Conservation (phyloP, 139 green algal species). For the Yamagishiella unicocca region DNA sequence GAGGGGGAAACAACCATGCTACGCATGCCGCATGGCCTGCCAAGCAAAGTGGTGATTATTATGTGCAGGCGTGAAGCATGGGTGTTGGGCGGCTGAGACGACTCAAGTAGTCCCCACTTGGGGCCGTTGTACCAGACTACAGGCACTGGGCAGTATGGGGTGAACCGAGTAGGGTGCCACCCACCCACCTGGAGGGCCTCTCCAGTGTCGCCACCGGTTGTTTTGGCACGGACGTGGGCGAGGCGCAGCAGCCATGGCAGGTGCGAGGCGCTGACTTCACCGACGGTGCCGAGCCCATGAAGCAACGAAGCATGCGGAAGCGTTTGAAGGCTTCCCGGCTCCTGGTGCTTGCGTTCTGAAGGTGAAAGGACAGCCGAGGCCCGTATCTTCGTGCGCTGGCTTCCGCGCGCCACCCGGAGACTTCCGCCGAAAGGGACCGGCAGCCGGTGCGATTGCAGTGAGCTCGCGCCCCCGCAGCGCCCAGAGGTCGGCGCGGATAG, state of each 20-base stretch:
- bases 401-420: background rate
- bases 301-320: slow-evolving; percentile 59
- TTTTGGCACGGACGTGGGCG: slow-evolving; percentile 64
- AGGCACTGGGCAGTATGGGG: no score
- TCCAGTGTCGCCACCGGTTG: slow-evolving; percentile 59
- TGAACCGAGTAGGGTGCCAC: no score
- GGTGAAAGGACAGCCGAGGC: background rate
- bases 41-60: no score
- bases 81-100: no score
- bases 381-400: background rate
- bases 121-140: no score
- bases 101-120: no score
- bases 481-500: background rate
- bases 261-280: slow-evolving; percentile 71
- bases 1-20: no score
- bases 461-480: background rate
- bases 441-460: background rate
- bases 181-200: slow-evolving; percentile 52
- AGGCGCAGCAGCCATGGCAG: slow-evolving; percentile 86
- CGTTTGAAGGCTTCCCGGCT: background rate
- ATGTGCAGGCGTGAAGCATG: no score
- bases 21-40: no score
- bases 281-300: slow-evolving; percentile 82
- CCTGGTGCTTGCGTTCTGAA: background rate
- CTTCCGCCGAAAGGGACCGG: background rate